phyloP scores from a whole-genome alignment of 208 protist genomes.

The Leishmania arabica region DNA sequence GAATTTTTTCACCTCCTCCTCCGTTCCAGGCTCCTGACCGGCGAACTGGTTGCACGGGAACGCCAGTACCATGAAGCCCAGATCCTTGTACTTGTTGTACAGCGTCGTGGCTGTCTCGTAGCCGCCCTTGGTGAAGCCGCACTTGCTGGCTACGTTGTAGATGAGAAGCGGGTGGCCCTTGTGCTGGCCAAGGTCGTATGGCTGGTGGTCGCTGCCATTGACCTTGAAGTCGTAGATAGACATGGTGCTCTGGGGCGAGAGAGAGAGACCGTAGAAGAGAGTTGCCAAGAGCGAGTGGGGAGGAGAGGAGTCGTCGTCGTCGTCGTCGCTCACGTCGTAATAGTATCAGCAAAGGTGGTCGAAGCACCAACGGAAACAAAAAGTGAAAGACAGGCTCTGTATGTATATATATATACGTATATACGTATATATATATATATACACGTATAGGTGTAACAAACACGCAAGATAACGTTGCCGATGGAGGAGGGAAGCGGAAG shows the following conservation, averaged over 20 bases:
- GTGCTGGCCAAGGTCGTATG: constrained; percentile 87
- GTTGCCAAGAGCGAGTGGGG: neutral
- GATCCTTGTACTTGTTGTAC: constrained; percentile 87
- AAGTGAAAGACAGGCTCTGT: neutral
- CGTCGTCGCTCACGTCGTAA: too few relatives aligned
- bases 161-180: constrained; percentile 91
- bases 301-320: neutral
- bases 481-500: neutral
- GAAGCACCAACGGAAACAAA: neutral
- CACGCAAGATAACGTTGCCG: neutral
- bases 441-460: too few relatives aligned
- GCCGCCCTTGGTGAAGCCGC: constrained; percentile 85
- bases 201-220: constrained; percentile 62
- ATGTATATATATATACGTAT: neutral
- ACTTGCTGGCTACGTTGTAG: constrained; percentile 93
- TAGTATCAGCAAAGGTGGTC: too few relatives aligned
- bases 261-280: neutral
- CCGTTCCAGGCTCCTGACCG: constrained; percentile 80
- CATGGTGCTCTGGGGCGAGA: constrained; percentile 17
- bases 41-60: constrained; percentile 95
- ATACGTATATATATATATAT: neutral
- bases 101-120: constrained; percentile 81
- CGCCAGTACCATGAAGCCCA: constrained; percentile 88
- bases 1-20: constrained; percentile 77
- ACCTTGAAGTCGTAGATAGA: constrained; percentile 89